Evolutionary conservation across 2,329 filamentous ascomycete genomes (phyloP), one percentile per base, ranked within the genome.

Genomic region (Aspergillus sp.): DNA sequence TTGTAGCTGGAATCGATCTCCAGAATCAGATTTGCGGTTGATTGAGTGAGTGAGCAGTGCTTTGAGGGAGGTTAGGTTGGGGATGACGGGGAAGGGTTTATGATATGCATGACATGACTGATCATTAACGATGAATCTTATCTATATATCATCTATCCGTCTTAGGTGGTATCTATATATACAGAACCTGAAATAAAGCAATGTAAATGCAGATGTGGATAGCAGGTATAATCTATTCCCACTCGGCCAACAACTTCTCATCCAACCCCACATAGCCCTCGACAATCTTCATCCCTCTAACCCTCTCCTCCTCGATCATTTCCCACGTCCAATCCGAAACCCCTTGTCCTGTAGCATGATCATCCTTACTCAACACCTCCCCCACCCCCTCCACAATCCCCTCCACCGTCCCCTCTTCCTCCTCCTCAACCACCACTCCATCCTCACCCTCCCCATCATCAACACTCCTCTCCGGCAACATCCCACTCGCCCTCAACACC

Each of bases 381-480:
- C 25, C 47, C 8, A 30, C 7, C 93, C 82, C 49, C 90, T 82
- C 67, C 92, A 17, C 15, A 17, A 50, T 30, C 25, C 28, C 39
- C 39, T 55, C 30, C n/a, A 28, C 59, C 28, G 63, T 63, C 32
- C 6, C 21, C 50, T 53, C 50, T 23, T 36, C 25, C 38, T 39
- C 53, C 9, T 55, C 38, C 13, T 47, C 39, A 4, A 43, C 23
- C 55, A 75, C 73, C 53, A 76, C 47, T 3, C 28, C 47, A 59
- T 28, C 30, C n/a, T 6, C 36, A 19, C 39, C 50, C 39, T n/a
- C 39, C 15, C 12, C 38, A 17, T 43, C 52, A 8, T 1, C 19
- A 15, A 4, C 87, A 0, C 92, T 91, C 51, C 88, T 83, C 59
- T 84, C 79, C 0, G 95, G 95, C 54, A 98, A 79, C 72, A 97